These are phyloP conservation scores for Pholiota conissans DNA, from an alignment of 768 basidiomycete species.

Conservation along the genomic window DNA sequence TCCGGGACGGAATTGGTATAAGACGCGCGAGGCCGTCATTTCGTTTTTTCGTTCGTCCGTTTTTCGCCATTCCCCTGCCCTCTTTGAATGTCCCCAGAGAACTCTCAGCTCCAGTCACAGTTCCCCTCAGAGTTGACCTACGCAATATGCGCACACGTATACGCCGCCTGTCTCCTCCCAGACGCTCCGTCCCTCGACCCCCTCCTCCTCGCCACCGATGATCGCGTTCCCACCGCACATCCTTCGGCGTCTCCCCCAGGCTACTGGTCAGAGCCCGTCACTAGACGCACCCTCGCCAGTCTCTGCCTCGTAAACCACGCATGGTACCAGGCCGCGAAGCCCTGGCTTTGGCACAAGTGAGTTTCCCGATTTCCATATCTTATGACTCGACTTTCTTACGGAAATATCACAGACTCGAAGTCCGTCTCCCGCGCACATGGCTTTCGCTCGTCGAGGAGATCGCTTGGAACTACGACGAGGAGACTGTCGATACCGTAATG, in stretches of 20 bases:
- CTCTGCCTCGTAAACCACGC: constrained; percentile 77
- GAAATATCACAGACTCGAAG: constrained; percentile 51
- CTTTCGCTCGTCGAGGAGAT: constrained; percentile 80
- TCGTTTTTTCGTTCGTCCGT: not conserved
- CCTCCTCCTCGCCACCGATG: constrained; percentile 45
- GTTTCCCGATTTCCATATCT: constrained; percentile 16
- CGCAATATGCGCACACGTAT: constrained; percentile 72
- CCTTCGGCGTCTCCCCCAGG: constrained; percentile 76
- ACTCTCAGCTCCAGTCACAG: constrained; percentile 25
- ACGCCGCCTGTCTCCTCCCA: constrained; percentile 60
- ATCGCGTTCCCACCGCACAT: constrained; percentile 53
- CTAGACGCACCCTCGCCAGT: constrained; percentile 63
- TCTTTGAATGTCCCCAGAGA: not conserved
- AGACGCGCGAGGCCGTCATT: not conserved
- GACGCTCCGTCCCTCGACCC: constrained; percentile 68
- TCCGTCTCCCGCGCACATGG: constrained; percentile 84
- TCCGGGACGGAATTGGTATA: constrained; percentile 6
- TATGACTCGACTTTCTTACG: not conserved
- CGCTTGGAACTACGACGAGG: constrained; percentile 69
- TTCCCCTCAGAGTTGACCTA: constrained; percentile 76
- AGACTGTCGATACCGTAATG: constrained; percentile 64
- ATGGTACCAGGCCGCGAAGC: constrained; percentile 83
- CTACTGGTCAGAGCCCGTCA: constrained; percentile 66
- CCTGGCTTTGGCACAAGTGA: constrained; percentile 81
- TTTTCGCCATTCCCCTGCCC: not conserved